phyloP scores from a whole-genome alignment of 306 rosid species.

The Prunus dulcis region DNA sequence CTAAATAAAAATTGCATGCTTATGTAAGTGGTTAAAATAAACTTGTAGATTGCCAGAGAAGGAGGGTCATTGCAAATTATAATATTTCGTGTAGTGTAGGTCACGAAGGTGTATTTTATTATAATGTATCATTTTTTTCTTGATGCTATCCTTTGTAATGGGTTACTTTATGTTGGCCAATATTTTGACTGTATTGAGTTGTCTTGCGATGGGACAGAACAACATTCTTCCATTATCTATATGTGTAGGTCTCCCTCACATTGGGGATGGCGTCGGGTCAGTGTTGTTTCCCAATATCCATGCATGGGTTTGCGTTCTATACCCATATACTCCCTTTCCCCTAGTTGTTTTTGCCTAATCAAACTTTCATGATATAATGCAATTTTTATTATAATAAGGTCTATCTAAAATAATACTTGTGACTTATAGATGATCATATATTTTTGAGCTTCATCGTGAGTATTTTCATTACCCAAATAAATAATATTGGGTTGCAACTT shows the following conservation, averaged over 20 bases:
- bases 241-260: not conserved
- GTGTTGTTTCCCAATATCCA: not conserved
- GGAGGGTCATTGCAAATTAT: too few species aligned
- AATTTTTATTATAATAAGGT: too few species aligned
- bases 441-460: too few species aligned
- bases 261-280: not conserved
- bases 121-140: not conserved
- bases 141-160: not conserved
- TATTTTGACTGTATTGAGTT: not conserved
- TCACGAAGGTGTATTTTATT: not conserved
- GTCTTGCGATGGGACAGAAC: constrained; percentile 2
- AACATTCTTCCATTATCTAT: not conserved
- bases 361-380: not conserved
- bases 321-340: not conserved
- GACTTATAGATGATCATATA: too few species aligned
- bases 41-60: too few species aligned
- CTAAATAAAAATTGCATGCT: too few species aligned
- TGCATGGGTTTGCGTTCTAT: not conserved
- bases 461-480: too few species aligned
- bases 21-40: too few species aligned
- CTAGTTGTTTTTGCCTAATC: not conserved
- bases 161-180: not conserved
- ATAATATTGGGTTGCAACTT: too few species aligned
- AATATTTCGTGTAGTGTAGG: not conserved
- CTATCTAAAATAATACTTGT: too few species aligned